phyloP scores from a whole-genome alignment of 176 grass and related monocot species.

The Musa itinerans region DNA sequence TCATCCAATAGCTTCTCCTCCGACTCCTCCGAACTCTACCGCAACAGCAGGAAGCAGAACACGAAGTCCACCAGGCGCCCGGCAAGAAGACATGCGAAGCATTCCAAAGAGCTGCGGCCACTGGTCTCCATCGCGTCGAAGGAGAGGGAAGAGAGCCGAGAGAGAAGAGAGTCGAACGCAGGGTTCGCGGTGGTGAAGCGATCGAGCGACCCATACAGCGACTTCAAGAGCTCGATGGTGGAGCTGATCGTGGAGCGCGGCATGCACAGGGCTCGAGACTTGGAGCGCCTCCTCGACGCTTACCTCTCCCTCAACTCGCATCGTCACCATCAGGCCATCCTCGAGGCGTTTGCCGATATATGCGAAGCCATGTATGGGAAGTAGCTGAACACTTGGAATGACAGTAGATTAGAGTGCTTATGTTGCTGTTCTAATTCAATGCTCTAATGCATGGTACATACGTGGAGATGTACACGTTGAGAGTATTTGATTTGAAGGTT shows the following conservation, averaged over 20 bases:
- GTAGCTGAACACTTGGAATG: too few relatives aligned
- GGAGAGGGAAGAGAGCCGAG: neutral
- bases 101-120: neutral
- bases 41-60: neutral
- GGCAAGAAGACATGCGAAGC: neutral
- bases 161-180: neutral
- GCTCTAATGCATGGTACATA: too few relatives aligned
- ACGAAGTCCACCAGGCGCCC: neutral
- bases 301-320: neutral
- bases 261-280: neutral
- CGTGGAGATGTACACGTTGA: too few relatives aligned
- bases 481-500: too few relatives aligned
- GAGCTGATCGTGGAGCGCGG: slow-evolving; percentile 19
- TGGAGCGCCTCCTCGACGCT: slow-evolving; percentile 12
- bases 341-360: too few relatives aligned
- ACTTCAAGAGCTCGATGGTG: slow-evolving; percentile 22
- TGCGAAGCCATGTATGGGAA: too few relatives aligned
- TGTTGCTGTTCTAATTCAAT: too few relatives aligned
- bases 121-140: neutral
- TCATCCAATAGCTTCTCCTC: neutral
- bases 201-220: slow-evolving; percentile 17
- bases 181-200: slow-evolving; percentile 31
- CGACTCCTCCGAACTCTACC: neutral
- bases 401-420: too few relatives aligned
- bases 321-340: slow-evolving; percentile 1